Evolutionary conservation across 345 rosid species (phyloP), one percentile per base, ranked within the genome.

Genomic region (Arabidopsis thaliana): DNA sequence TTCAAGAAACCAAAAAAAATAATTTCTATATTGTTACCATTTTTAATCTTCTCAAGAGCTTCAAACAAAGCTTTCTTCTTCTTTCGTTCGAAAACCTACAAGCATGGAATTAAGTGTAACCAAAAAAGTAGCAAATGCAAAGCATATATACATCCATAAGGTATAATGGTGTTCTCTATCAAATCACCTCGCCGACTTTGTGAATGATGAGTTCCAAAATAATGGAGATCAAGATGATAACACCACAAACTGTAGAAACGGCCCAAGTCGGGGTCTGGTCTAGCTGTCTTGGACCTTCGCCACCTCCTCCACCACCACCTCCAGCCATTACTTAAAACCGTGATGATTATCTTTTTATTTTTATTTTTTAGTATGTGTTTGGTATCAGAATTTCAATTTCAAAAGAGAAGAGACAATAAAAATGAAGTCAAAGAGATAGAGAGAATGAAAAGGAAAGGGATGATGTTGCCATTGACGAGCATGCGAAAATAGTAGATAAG

Each of bases 181-280:
- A 59, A 28, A 46, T 59, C 0, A 85, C 98, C 86, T 83, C 58
- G 34, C 86, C 97, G 12, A 79, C 50, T 5, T 42, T 11, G 73
- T 91, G 96, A 77, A 93, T 80, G 66, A 80, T 16, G 56, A 82
- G 82, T 70, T 91, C 97, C 62, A 93, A 59, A n/a, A 78, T 16
- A 68, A 93, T 87, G 12, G 98, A 93, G 70, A 93, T 69, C 9
- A 89, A 0, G 46, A 91, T 57, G 37, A 91, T 93, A 20, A 78
- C 74, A 7, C 86, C 87, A 71, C 86, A 85, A 81, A 93, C 94
- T 6, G 78, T 74, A 2, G 98, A 71, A 14, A 93, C 96, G 1
- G 98, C 97, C 98, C 98, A 93, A 8, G 96, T 91, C 1, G 97
- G 97, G 4, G 98, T 93, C 71, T 86, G 86, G 75, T 93, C 98